Evolutionary conservation across 164 flowering plant species (phyloP).

Genomic region (Houttuynia cordata): DNA sequence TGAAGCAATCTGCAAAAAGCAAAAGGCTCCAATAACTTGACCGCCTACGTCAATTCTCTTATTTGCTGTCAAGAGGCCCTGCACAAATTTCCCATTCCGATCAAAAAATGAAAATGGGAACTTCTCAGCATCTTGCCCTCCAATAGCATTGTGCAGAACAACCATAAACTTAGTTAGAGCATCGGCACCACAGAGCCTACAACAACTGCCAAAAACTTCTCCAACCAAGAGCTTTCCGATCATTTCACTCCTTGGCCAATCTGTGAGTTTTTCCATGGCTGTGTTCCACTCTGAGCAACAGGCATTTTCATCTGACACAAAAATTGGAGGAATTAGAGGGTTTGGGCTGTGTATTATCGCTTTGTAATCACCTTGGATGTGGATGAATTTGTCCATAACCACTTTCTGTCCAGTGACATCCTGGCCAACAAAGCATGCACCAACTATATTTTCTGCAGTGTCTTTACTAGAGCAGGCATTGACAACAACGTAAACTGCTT

Average conservation of each 20-base stretch:
- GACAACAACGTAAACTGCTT: constrained; percentile 69
- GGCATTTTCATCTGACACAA: constrained; percentile 85
- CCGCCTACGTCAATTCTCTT: constrained; percentile 78
- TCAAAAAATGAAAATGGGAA: constrained; percentile 72
- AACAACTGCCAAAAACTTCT: constrained; percentile 82
- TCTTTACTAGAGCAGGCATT: constrained; percentile 96
- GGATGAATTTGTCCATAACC: constrained; percentile 87
- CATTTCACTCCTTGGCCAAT: constrained; percentile 60
- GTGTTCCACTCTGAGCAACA: constrained; percentile 97
- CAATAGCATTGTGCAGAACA: constrained; percentile 74
- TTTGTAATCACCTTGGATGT: constrained; percentile 93
- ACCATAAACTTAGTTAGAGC: constrained; percentile 88
- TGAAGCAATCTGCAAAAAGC: constrained; percentile 89
- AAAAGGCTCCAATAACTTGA: constrained; percentile 74
- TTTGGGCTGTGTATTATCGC: constrained; percentile 90
- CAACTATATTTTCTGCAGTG: constrained; percentile 64
- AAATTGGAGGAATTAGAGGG: constrained; percentile 95
- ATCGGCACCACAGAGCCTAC: constrained; percentile 85
- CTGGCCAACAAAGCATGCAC: constrained; percentile 97
- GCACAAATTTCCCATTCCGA: constrained; percentile 63
- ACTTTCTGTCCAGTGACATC: constrained; percentile 87
- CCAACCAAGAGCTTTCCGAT: constrained; percentile 86
- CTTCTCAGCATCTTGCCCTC: constrained; percentile 73
- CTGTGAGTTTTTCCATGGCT: constrained; percentile 92
- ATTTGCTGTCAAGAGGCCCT: constrained; percentile 85